Evolutionary conservation across 495 filamentous ascomycete species (phyloP).

Genomic region (Podospora didyma): DNA sequence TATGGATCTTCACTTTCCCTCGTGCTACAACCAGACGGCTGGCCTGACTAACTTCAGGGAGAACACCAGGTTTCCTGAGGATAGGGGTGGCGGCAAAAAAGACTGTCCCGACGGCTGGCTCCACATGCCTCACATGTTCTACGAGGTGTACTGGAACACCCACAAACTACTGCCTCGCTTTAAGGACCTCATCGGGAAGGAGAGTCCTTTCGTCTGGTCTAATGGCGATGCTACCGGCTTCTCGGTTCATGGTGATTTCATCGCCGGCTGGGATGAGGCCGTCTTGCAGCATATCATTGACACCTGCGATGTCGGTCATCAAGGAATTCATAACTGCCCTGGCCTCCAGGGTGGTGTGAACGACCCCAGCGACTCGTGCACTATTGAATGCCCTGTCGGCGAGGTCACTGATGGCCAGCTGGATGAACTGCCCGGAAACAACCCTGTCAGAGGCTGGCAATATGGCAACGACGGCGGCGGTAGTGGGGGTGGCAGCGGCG

Average conservation of each 20-base stretch:
- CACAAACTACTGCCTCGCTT: constrained; percentile 49
- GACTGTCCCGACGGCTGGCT: constrained; percentile 61
- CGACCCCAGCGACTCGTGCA: constrained; percentile 39
- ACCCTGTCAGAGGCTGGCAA: constrained; percentile 41
- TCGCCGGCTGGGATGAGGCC: constrained; percentile 65
- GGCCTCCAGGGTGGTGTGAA: constrained; percentile 40
- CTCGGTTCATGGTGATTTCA: constrained; percentile 65
- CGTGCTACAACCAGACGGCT: constrained; percentile 56
- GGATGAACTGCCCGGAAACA: constrained; percentile 57
- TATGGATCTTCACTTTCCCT: constrained; percentile 50
- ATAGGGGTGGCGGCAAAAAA: constrained; percentile 45
- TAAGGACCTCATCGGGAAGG: constrained; percentile 50
- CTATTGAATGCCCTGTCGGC: constrained; percentile 39
- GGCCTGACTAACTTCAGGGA: constrained; percentile 47
- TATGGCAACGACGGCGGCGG: constrained; percentile 21
- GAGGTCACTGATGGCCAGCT: constrained; percentile 29
- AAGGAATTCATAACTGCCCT: constrained; percentile 53
- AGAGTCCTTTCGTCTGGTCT: constrained; percentile 62
- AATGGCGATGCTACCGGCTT: constrained; percentile 57
- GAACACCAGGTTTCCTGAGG: constrained; percentile 50
- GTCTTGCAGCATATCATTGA: constrained; percentile 59
- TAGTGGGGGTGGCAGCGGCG: background rate
- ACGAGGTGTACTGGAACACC: constrained; percentile 64
- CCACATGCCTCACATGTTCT: constrained; percentile 58
- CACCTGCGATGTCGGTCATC: constrained; percentile 52